Evolutionary conservation across 2,329 filamentous ascomycete genomes (phyloP).

Genomic region (Fusarium multiceps): DNA sequence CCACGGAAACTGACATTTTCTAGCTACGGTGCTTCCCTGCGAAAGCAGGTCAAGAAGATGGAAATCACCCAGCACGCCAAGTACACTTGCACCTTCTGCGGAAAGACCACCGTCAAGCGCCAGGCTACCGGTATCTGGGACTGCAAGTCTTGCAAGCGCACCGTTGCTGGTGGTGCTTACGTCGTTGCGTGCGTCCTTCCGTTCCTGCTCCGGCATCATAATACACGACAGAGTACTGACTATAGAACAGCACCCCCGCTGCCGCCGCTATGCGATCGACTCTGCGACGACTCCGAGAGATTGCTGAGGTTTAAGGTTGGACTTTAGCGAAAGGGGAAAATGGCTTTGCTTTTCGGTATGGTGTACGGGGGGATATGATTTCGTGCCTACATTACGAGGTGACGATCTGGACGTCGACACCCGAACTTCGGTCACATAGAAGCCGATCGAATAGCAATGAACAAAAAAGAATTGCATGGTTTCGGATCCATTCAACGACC

Average conservation of each 20-base stretch:
- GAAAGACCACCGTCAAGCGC: constrained; percentile 93
- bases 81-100: constrained; percentile 98
- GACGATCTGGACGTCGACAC: constrained; percentile 56
- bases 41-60: constrained; percentile 98
- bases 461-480: constrained; percentile 54
- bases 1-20: constrained; percentile 45
- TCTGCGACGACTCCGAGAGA: constrained; percentile 96
- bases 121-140: constrained; percentile 95
- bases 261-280: constrained; percentile 95
- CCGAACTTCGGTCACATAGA: constrained; percentile 55
- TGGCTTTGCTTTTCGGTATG: constrained; percentile 60
- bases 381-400: constrained; percentile 58
- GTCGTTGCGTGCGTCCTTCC: constrained; percentile 87
- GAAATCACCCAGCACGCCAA: constrained; percentile 98
- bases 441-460: constrained; percentile 59
- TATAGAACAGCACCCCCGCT: constrained; percentile 79
- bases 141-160: constrained; percentile 96
- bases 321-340: constrained; percentile 50
- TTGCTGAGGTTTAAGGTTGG: constrained; percentile 84
- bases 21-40: constrained; percentile 98
- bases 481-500: constrained; percentile 47
- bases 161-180: constrained; percentile 80
- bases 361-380: constrained; percentile 59
- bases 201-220: background rate
- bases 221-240: constrained; percentile 45